A percentile compares a stretch with the other conserved stretches of the same genome.
Evolutionary conservation across 1,284 basidiomycete species (phyloP).

Genomic region (Ganoderma boninense): DNA sequence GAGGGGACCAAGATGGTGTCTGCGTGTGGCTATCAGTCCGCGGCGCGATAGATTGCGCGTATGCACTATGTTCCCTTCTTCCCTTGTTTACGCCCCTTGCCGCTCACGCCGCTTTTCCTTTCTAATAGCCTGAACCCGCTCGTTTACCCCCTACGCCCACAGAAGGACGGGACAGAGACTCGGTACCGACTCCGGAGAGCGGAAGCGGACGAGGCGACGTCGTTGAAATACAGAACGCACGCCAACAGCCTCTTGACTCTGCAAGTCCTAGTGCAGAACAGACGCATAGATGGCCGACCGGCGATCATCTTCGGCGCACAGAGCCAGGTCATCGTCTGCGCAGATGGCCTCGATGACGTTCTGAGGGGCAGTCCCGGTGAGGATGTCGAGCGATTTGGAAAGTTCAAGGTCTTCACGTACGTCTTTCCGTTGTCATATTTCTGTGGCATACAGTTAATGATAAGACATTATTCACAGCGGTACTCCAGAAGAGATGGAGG

Average conservation of each 20-base stretch:
- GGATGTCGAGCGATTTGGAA: not conserved
- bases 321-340: not conserved
- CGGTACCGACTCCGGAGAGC: not conserved
- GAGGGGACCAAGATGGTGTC: not conserved
- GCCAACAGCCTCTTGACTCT: not conserved
- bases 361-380: not conserved
- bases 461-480: not conserved
- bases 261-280: not conserved
- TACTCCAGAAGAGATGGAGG: not conserved
- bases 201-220: not conserved
- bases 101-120: too few species aligned
- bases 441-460: too few species aligned
- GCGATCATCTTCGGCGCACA: not conserved
- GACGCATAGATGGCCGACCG: not conserved
- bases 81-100: too few species aligned
- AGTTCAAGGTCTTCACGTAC: not conserved
- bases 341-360: not conserved
- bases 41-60: not conserved
- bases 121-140: not conserved
- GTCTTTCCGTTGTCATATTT: not conserved
- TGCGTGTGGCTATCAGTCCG: not conserved
- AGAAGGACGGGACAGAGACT: not conserved
- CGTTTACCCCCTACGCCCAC: not conserved
- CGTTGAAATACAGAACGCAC: not conserved
- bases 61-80: not conserved